Conservation (phyloP, 2,329 filamentous ascomycete genomes). For the Alternaria ventricosa region DNA sequence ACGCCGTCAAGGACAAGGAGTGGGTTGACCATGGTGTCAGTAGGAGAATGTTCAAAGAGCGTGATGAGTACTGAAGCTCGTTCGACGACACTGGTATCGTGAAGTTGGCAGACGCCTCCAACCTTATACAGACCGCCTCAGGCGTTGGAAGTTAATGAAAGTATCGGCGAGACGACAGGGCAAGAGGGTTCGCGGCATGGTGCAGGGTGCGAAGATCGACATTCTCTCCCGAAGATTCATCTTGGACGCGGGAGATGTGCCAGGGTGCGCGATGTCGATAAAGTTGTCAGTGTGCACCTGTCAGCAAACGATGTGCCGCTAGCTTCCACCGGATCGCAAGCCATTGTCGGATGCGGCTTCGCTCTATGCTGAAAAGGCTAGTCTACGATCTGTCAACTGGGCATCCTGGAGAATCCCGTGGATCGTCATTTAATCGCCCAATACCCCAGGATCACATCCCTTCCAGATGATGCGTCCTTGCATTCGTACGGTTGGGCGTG, state of each 20-base stretch:
- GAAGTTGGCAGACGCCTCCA: not conserved
- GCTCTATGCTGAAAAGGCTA: not conserved
- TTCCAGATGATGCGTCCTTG: not conserved
- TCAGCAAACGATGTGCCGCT: constrained; percentile 3
- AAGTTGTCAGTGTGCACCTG: constrained; percentile 2
- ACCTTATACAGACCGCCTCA: constrained; percentile 5
- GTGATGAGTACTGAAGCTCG: constrained; percentile 5
- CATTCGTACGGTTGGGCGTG: not conserved
- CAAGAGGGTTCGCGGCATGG: not conserved
- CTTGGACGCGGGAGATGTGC: constrained; percentile 9
- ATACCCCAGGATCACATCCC: constrained; percentile 5
- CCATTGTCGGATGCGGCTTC: constrained; percentile 6
- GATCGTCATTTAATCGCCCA: constrained; percentile 9
- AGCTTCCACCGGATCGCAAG: not conserved
- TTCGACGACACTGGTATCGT: not conserved
- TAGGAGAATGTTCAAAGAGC: constrained; percentile 4
- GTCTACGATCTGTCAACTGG: constrained; percentile 3
- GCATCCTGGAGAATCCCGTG: not conserved
- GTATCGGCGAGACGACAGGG: constrained; percentile 2
- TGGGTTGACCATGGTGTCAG: constrained; percentile 19
- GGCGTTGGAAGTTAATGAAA: not conserved
- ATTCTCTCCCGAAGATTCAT: not conserved
- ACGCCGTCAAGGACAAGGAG: constrained; percentile 17
- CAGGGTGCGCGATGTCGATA: constrained; percentile 3
- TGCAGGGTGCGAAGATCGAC: constrained; percentile 2